Evolutionary conservation across 495 filamentous ascomycete genomes (phyloP).

Genomic region (Tuber calosporum): DNA sequence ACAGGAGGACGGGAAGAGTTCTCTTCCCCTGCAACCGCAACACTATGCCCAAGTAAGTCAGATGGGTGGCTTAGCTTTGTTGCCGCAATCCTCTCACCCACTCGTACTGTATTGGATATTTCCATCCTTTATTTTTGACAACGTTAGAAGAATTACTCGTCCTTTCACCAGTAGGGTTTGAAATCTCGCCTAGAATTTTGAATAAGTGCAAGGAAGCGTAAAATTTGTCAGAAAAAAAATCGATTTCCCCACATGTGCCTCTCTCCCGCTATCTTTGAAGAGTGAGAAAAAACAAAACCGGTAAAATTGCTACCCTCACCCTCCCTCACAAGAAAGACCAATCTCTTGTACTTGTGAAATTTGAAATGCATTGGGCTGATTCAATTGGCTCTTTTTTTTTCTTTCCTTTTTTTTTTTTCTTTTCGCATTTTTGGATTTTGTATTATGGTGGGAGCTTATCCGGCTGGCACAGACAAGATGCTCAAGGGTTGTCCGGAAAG

Average conservation of each 20-base stretch:
- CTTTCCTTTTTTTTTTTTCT: too few relatives aligned
- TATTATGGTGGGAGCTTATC: neutral
- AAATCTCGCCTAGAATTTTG: neutral
- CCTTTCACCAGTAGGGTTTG: neutral
- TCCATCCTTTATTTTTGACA: conserved; percentile 1
- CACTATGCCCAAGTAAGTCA: neutral
- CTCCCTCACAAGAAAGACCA: neutral
- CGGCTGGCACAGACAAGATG: neutral
- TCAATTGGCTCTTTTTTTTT: too few relatives aligned
- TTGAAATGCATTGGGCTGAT: neutral
- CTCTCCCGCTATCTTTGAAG: neutral
- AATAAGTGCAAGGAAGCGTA: neutral
- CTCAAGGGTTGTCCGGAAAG: neutral
- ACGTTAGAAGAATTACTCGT: neutral
- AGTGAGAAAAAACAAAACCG: neutral
- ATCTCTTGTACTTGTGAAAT: neutral
- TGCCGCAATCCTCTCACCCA: neutral
- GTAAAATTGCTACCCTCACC: neutral
- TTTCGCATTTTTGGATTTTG: neutral
- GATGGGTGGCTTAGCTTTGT: neutral
- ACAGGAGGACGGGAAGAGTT: neutral
- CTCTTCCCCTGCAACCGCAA: neutral
- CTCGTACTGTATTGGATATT: too few relatives aligned
- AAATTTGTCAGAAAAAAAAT: neutral
- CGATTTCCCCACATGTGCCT: neutral